phyloP scores from a whole-genome alignment of 495 filamentous ascomycete genomes.

The Darksidea phi region DNA sequence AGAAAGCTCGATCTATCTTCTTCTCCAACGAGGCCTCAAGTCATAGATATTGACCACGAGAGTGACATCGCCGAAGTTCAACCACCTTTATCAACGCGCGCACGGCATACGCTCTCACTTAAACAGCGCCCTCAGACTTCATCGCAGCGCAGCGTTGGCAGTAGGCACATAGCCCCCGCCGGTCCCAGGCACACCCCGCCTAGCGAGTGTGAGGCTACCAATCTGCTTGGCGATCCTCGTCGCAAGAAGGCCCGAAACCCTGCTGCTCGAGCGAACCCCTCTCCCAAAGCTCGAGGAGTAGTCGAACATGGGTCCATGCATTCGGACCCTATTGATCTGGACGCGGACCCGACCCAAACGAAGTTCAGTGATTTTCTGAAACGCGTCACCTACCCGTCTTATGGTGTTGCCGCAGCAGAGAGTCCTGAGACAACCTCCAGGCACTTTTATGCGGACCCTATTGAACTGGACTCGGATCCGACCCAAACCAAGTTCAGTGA shows the following conservation, averaged over 20 bases:
- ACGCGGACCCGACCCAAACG: not conserved
- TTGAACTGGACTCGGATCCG: too few species aligned
- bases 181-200: not conserved
- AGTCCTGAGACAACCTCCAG: too few species aligned
- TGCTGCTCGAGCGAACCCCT: too few species aligned
- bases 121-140: not conserved
- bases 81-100: not conserved
- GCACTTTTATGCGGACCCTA: too few species aligned
- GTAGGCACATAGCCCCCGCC: not conserved
- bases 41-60: slow-evolving; percentile 1
- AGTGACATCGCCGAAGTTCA: not conserved
- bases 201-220: not conserved
- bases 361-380: not conserved
- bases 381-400: too few species aligned
- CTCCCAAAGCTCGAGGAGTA: too few species aligned
- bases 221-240: not conserved
- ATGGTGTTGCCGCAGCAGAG: too few species aligned
- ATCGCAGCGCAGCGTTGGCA: slow-evolving; percentile 9
- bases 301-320: not conserved
- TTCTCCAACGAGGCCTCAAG: not conserved
- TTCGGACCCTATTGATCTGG: too few species aligned
- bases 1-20: not conserved
- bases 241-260: slow-evolving; percentile 1
- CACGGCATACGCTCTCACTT: not conserved
- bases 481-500: too few species aligned